These are phyloP conservation scores for Tubosaeta sp. DNA, from an alignment of 768 basidiomycete species.

Conservation along the genomic window DNA sequence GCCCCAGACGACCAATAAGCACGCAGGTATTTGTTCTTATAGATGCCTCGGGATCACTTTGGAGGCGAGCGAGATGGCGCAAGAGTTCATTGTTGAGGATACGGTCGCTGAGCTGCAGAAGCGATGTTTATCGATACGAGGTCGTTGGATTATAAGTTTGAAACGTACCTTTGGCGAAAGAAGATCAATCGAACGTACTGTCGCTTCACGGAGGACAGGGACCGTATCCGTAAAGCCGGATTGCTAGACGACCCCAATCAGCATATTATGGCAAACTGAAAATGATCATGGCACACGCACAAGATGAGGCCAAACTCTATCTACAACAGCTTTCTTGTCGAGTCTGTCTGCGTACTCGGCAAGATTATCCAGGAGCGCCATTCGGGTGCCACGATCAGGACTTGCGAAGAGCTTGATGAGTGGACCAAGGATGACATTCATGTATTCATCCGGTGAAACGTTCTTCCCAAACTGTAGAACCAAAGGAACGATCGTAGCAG, in stretches of 20 bases:
- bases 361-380: slow-evolving; percentile 88
- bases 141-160: background rate
- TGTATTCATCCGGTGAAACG: slow-evolving; percentile 67
- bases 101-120: slow-evolving; percentile 72
- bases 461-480: slow-evolving; percentile 76
- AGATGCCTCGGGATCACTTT: slow-evolving; percentile 88
- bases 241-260: slow-evolving; percentile 50
- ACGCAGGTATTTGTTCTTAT: slow-evolving; percentile 98
- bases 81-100: slow-evolving; percentile 96
- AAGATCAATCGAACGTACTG: slow-evolving; percentile 80
- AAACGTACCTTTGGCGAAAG: slow-evolving; percentile 73
- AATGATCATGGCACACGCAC: slow-evolving; percentile 36
- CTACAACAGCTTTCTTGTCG: slow-evolving; percentile 78
- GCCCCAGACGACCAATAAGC: slow-evolving; percentile 86
- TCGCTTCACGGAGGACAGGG: slow-evolving; percentile 90
- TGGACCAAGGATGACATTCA: slow-evolving; percentile 63
- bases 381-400: slow-evolving; percentile 89
- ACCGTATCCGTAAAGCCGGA: slow-evolving; percentile 95
- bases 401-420: slow-evolving; percentile 82
- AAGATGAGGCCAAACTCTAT: slow-evolving; percentile 90
- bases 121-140: slow-evolving; percentile 1
- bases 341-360: slow-evolving; percentile 81
- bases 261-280: background rate
- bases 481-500: slow-evolving; percentile 75
- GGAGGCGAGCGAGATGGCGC: slow-evolving; percentile 87